Evolutionary conservation across 208 protist genomes (phyloP).

Genomic region (Leishmania major): DNA sequence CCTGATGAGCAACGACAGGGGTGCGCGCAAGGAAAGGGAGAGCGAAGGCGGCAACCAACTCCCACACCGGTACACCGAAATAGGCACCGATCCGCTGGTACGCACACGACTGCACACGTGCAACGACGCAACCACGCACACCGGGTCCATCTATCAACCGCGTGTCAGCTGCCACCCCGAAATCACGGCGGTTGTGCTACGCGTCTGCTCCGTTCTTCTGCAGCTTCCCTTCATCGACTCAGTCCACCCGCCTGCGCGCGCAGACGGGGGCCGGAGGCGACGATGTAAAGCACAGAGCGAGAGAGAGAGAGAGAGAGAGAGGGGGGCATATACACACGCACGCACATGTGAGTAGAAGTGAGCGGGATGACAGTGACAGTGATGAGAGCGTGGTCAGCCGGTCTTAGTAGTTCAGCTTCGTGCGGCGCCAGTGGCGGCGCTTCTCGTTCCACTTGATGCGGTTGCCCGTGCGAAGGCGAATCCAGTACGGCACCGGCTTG

Average conservation of each 20-base stretch:
- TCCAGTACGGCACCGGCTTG: constrained; percentile 94
- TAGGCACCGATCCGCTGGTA: not conserved
- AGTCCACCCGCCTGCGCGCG: not conserved
- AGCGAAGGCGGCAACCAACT: not conserved
- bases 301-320: not conserved
- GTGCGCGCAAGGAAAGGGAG: not conserved
- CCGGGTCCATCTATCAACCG: not conserved
- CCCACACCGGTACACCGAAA: not conserved
- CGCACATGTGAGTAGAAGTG: not conserved
- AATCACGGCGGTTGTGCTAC: not conserved
- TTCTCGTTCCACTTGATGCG: constrained; percentile 95
- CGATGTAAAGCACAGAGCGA: not conserved
- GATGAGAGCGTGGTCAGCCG: not conserved
- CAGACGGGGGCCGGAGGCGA: not conserved
- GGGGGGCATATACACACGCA: not conserved
- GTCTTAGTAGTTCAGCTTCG: constrained; percentile 93
- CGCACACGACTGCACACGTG: constrained; percentile 12
- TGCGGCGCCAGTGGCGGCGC: constrained; percentile 96
- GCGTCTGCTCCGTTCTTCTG: not conserved
- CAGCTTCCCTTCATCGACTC: not conserved
- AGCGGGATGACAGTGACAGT: not conserved
- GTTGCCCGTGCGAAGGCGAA: constrained; percentile 92
- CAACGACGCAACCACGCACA: constrained; percentile 4
- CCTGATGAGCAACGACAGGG: not conserved
- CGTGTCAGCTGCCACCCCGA: not conserved